Evolutionary conservation across 805 yeast species (phyloP), one percentile per base, ranked within the genome.

Genomic region (Suhomyces tanzawaensis): DNA sequence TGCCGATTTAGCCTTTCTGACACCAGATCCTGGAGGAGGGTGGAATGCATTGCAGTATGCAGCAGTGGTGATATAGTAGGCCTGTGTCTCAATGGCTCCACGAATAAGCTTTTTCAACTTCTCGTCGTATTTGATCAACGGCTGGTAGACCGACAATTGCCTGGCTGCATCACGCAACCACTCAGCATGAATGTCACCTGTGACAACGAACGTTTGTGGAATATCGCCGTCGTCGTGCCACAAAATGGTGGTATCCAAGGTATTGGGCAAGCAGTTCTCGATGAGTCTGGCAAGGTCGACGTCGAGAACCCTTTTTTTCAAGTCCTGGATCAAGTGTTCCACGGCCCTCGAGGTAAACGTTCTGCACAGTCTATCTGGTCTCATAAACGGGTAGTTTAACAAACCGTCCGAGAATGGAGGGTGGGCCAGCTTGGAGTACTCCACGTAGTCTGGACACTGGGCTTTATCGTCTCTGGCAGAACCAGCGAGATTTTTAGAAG

Each of bases 1-100:
- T 1, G 81, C 73, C 5, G 84, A 66, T 2, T 71, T 60, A 21
- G 76, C 79, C 26, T 66, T 65, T 29, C 64, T 66, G 19, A 82
- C 66, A 0, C 64, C 65, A 1, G 81, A 71, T 4, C 53, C 62
- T 3, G 64, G 64, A 0, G 96, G 96, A 1, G 96, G 95, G 52
- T 88, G 95, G 66, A 86, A 89, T 0, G 96, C 96, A 60, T 88
- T 88, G 60, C 96, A 88, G 58, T 85, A 88, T 0, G 96, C 95
- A 4, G 82, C 76, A 18, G 62, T 65, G 14, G 63, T 45, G 4
- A 88, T 68, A 48, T 74, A 85, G 17, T 72, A 63, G 0, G 89
- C 84, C 59, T 89, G 96, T 17, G 87, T 84, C 41, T 78, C 74
- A 35, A 88, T 84, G 2, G 96, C 95, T 13, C 96, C 96, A 42